Conservation (phyloP, 1,284 basidiomycete species). For the Stygiomarasmius scandens region DNA sequence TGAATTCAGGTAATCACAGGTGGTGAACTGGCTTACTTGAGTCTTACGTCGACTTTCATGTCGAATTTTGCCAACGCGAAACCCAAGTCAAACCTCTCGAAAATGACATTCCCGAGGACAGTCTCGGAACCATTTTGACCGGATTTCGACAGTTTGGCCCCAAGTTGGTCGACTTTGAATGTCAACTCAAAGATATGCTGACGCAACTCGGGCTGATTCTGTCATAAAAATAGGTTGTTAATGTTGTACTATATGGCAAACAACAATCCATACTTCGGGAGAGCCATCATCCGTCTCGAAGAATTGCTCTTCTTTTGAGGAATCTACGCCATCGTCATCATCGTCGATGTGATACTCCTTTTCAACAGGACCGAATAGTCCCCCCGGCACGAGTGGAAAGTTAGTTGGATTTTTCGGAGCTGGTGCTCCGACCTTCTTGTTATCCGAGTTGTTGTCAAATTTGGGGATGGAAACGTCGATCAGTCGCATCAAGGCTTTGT, state of each 20-base stretch:
- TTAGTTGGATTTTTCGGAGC: constrained; percentile 24
- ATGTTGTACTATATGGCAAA: background rate
- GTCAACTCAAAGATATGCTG: constrained; percentile 90
- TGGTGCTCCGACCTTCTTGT: constrained; percentile 23
- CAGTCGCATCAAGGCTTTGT: constrained; percentile 92
- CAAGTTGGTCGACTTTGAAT: constrained; percentile 89
- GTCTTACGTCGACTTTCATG: constrained; percentile 85
- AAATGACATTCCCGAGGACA: constrained; percentile 77
- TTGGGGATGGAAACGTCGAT: constrained; percentile 92
- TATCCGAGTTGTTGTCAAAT: constrained; percentile 60
- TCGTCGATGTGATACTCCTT: constrained; percentile 76
- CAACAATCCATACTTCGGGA: constrained; percentile 50
- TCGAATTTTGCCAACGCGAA: constrained; percentile 83
- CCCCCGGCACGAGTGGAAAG: constrained; percentile 54
- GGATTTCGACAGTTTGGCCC: constrained; percentile 81
- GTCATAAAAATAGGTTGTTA: constrained; percentile 22
- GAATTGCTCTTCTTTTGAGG: constrained; percentile 61
- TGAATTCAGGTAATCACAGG: constrained; percentile 8
- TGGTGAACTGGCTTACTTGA: constrained; percentile 52
- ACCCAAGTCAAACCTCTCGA: constrained; percentile 80
- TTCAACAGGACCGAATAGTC: constrained; percentile 52
- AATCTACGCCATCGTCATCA: constrained; percentile 46
- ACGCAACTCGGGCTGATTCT: constrained; percentile 55
- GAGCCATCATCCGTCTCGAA: constrained; percentile 76
- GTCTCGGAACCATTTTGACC: constrained; percentile 64